Evolutionary conservation across 495 filamentous ascomycete genomes (phyloP).

Genomic region (Penicillium psychrofluorescens): DNA sequence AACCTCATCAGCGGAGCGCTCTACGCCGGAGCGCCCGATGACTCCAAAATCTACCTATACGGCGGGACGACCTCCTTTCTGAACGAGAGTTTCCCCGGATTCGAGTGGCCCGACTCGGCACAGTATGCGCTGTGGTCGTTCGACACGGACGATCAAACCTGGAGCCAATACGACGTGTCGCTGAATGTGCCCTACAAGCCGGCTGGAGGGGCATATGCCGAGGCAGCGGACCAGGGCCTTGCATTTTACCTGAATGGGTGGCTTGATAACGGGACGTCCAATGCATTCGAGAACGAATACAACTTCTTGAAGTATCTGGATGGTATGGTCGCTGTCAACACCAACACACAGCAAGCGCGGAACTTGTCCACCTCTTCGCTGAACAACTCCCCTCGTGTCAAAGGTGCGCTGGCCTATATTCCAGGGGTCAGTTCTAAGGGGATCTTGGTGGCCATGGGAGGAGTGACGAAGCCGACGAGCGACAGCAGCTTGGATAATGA

Average conservation of each 20-base stretch:
- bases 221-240: conserved; percentile 25
- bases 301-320: conserved; percentile 10
- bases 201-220: conserved; percentile 26
- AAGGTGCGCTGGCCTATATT: conserved; percentile 25
- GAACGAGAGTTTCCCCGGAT: conserved; percentile 29
- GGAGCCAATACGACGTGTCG: conserved; percentile 30
- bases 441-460: conserved; percentile 29
- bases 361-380: conserved; percentile 27
- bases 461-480: conserved; percentile 15
- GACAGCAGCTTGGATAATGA: conserved; percentile 5
- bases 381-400: conserved; percentile 16
- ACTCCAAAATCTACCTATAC: conserved; percentile 21
- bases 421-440: conserved; percentile 23
- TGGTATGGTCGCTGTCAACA: conserved; percentile 32
- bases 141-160: conserved; percentile 10
- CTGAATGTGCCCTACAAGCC: conserved; percentile 18
- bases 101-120: conserved; percentile 9
- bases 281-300: conserved; percentile 4
- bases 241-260: conserved; percentile 37
- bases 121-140: conserved; percentile 22
- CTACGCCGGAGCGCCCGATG: conserved; percentile 17
- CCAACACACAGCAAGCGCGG: conserved; percentile 19
- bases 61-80: conserved; percentile 25
- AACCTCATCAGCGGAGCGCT: conserved; percentile 25
- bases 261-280: conserved; percentile 26